Evolutionary conservation across 495 filamentous ascomycete species (phyloP).

Genomic region (Corynascus novoguineensis): DNA sequence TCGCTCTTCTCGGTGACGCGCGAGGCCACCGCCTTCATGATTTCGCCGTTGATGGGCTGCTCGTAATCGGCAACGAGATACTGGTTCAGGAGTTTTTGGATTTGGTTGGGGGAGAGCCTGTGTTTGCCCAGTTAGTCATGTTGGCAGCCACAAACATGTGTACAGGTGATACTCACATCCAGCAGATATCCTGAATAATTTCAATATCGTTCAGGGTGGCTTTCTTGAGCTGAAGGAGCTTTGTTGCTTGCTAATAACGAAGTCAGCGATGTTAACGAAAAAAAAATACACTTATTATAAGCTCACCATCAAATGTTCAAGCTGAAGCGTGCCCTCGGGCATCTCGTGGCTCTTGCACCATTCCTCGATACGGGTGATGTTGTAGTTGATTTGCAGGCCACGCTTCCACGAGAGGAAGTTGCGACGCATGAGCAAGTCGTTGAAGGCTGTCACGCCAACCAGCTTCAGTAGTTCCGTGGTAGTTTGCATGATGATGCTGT

Average conservation of each 20-base stretch:
- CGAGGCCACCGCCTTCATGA: conserved; percentile 98
- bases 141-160: background rate
- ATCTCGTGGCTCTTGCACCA: conserved; percentile 99
- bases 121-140: conserved; percentile 20
- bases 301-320: conserved; percentile 94
- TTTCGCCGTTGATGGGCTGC: conserved; percentile 98
- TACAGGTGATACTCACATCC: conserved; percentile 67
- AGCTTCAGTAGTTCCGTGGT: conserved; percentile 89
- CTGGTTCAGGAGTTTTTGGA: conserved; percentile 97
- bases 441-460: conserved; percentile 97
- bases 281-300: conserved; percentile 44
- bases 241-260: conserved; percentile 77
- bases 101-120: conserved; percentile 96
- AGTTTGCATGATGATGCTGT: conserved; percentile 89
- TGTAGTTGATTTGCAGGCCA: conserved; percentile 99
- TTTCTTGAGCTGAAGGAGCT: conserved; percentile 97
- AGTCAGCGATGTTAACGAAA: conserved; percentile 25
- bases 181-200: conserved; percentile 99
- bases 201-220: conserved; percentile 98
- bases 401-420: conserved; percentile 99
- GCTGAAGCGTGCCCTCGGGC: conserved; percentile 94
- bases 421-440: conserved; percentile 93
- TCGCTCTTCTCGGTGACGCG: conserved; percentile 98
- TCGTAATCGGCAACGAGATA: conserved; percentile 99
- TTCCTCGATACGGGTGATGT: conserved; percentile 98